Evolutionary conservation across 305 asterid species (phyloP).

Genomic region (Fraxinus angustifolia): DNA sequence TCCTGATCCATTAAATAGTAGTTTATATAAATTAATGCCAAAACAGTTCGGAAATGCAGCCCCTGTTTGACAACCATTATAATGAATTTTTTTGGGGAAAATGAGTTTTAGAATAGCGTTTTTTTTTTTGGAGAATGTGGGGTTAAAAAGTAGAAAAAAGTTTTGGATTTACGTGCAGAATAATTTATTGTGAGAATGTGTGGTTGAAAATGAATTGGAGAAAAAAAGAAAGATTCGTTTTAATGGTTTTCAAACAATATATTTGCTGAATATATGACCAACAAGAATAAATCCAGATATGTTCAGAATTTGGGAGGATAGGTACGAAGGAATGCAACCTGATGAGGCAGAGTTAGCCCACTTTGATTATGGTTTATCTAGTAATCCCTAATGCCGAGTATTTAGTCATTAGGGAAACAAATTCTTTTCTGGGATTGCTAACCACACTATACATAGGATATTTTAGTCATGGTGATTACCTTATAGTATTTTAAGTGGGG

Average conservation of each 20-base stretch:
- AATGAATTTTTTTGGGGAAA: no score
- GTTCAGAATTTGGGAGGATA: background rate
- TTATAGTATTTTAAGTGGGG: background rate
- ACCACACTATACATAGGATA: background rate
- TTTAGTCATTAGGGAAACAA: background rate
- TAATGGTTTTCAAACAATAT: background rate
- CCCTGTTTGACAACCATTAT: no score
- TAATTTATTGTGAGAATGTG: no score
- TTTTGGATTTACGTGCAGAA: no score
- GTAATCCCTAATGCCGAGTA: background rate
- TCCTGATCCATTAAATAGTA: background rate
- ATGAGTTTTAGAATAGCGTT: no score
- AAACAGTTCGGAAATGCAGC: background rate
- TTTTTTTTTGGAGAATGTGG: no score
- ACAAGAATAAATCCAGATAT: background rate
- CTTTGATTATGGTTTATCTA: background rate
- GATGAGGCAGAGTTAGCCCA: background rate
- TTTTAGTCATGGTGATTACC: background rate
- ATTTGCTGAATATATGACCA: background rate
- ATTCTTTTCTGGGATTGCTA: background rate
- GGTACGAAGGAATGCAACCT: background rate
- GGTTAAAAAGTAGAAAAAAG: no score
- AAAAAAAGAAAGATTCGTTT: no score
- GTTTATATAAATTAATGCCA: background rate
- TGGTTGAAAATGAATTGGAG: no score